Evolutionary conservation across 75 land plant genomes (phyloP), one percentile per base, ranked within the genome.

Genomic region (Adiantum capillusveneris): DNA sequence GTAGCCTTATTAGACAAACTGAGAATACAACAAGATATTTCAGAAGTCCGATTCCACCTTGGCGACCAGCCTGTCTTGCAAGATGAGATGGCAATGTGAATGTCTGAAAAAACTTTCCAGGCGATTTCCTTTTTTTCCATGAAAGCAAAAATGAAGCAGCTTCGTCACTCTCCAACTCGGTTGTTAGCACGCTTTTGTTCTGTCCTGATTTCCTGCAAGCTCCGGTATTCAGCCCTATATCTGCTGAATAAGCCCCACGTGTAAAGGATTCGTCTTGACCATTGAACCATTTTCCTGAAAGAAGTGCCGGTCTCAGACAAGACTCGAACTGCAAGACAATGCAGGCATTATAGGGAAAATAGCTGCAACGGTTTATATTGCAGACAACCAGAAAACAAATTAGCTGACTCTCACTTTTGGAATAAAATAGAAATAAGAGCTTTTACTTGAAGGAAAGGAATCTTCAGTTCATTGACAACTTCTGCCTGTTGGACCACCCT

Each of bases 361-460:
- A 39, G 13, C 7, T 39, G 13, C 7, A 39, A 39, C 42, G 12
- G 7, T 39, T 13, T 7, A 39, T 7, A 39, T 9, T 13, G 7
- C 42, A 39, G 13, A 39, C 42, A 39, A 39, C 13, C 42, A 39
- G 13, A 39, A 39, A 9, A 39, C 13, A 39, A 9, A 13, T 13
- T 39, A 9, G 42, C 42, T 13, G 7, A 9, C 42, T 39, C 7
- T 9, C 7, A 39, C 42, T 9, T 39, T 39, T 39, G 13, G 42
- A 39, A 13, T 39, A 39, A 39, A 13, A 39, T 39, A 39, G 42
- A 39, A 13, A 7, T 39, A 9, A 39, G 42, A 13, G 54, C 31
- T 49, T 69, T 73, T 67, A 91, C 94, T 41, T 43, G 61, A 43
- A 88, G 68, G 29, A 91, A 61, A n/a, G 67, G 58, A 56, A 31